Conservation (phyloP, 805 yeast species). For the Candida koratica region DNA sequence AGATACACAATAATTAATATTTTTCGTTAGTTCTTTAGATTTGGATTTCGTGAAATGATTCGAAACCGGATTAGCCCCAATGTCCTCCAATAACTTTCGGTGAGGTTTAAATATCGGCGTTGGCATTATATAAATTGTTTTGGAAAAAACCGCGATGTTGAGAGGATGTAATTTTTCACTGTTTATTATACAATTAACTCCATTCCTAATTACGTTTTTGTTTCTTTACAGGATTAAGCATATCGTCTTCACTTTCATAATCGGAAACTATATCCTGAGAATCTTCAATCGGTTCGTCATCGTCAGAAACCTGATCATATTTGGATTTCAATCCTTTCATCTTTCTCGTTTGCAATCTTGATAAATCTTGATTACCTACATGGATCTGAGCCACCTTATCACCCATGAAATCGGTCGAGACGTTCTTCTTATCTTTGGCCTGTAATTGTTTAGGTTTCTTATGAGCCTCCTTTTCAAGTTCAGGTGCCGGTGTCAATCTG, state of each 20-base stretch:
- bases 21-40: slow-evolving; percentile 50
- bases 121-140: too few species aligned
- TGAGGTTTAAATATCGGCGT: slow-evolving; percentile 17
- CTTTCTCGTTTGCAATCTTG: slow-evolving; percentile 90
- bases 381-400: slow-evolving; percentile 96
- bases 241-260: slow-evolving; percentile 15
- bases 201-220: slow-evolving; percentile 21
- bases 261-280: slow-evolving; percentile 16
- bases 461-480: slow-evolving; percentile 85
- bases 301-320: slow-evolving; percentile 71
- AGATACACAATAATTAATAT: slow-evolving; percentile 53
- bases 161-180: too few species aligned
- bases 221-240: slow-evolving; percentile 26
- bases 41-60: too few species aligned
- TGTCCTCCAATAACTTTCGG: neutral
- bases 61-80: neutral
- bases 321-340: slow-evolving; percentile 94
- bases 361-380: slow-evolving; percentile 91
- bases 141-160: too few species aligned
- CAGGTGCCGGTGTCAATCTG: slow-evolving; percentile 75
- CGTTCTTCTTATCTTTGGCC: slow-evolving; percentile 82
- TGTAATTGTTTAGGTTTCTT: slow-evolving; percentile 77
- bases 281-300: slow-evolving; percentile 26
- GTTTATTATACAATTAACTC: neutral
- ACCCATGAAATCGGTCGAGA: slow-evolving; percentile 84